These are phyloP conservation scores for Candida arabinofermentans DNA, from an alignment of 805 yeast genomes.

Conservation along the genomic window DNA sequence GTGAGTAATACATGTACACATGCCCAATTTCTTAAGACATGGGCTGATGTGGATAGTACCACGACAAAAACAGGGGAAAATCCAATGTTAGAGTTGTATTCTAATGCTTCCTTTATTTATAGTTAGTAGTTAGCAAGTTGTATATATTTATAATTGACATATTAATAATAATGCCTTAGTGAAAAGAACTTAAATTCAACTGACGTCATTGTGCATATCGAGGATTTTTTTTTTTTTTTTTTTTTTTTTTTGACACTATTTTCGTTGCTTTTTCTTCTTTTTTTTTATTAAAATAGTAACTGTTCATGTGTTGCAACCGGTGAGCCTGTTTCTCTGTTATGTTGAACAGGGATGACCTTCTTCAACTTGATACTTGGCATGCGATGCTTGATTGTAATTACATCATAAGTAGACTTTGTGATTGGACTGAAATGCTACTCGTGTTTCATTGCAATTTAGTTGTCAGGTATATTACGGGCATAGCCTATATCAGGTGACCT, in stretches of 20 bases:
- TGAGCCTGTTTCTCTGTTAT: too few species aligned
- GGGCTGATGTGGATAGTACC: conserved; percentile 70
- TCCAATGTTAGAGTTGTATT: conserved; percentile 76
- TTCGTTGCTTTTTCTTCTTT: neutral
- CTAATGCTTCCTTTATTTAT: conserved; percentile 66
- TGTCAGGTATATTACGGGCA: too few species aligned
- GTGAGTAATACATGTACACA: conserved; percentile 53
- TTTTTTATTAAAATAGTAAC: too few species aligned
- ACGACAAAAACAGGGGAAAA: conserved; percentile 75
- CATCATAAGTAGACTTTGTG: too few species aligned
- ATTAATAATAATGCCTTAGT: too few species aligned
- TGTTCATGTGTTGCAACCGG: too few species aligned
- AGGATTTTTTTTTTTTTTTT: neutral
- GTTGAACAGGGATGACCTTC: too few species aligned
- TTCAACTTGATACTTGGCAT: too few species aligned
- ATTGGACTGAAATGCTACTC: too few species aligned
- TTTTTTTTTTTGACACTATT: neutral
- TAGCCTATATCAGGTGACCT: too few species aligned
- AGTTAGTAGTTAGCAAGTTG: conserved; percentile 25
- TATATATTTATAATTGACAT: neutral
- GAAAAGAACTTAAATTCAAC: neutral
- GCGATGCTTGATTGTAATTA: too few species aligned
- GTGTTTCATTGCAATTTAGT: too few species aligned
- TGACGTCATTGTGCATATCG: neutral
- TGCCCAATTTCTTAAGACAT: conserved; percentile 56